These are phyloP conservation scores for Coniochaeta hoffmannii DNA, from an alignment of 2,329 filamentous ascomycete genomes.

Conservation along the genomic window DNA sequence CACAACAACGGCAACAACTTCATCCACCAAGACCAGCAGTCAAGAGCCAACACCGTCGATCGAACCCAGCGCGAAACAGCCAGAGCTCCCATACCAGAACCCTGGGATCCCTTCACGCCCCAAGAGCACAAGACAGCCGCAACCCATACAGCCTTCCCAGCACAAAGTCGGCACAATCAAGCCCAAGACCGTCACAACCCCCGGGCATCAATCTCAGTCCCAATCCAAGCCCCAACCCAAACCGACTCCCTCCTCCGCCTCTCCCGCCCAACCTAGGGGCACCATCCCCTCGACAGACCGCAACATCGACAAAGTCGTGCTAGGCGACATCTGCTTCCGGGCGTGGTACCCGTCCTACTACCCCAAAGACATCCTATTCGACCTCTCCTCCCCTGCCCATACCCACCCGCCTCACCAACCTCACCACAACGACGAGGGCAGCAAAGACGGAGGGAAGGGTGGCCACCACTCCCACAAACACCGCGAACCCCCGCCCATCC, in stretches of 20 bases:
- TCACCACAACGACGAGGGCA: conserved; percentile 8
- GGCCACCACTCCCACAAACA: conserved; percentile 18
- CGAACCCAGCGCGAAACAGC: conserved; percentile 40
- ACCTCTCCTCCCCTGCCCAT: conserved; percentile 17
- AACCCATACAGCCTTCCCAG: conserved; percentile 4
- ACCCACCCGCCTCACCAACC: not conserved
- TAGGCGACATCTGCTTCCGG: conserved; percentile 76
- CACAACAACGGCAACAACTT: not conserved
- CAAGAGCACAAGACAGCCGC: not conserved
- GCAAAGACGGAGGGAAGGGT: conserved; percentile 22
- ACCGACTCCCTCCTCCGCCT: conserved; percentile 3
- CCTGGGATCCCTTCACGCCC: not conserved
- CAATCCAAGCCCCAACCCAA: conserved; percentile 2
- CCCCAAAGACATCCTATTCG: conserved; percentile 59
- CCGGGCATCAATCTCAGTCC: conserved; percentile 7
- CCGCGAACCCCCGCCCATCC: conserved; percentile 30
- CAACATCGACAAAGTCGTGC: conserved; percentile 79
- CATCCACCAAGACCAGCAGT: not conserved
- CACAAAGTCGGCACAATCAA: conserved; percentile 15
- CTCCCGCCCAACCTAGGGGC: conserved; percentile 5
- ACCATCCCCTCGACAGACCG: conserved; percentile 42
- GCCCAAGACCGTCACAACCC: conserved; percentile 15
- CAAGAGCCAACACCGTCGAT: conserved; percentile 7
- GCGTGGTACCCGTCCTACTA: conserved; percentile 95
- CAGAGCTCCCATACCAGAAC: not conserved